A percentile compares a stretch with the other conserved stretches of the same genome.
phyloP scores from a whole-genome alignment of 2,329 filamentous ascomycete genomes.

The Aspergillus novoparasiticus region DNA sequence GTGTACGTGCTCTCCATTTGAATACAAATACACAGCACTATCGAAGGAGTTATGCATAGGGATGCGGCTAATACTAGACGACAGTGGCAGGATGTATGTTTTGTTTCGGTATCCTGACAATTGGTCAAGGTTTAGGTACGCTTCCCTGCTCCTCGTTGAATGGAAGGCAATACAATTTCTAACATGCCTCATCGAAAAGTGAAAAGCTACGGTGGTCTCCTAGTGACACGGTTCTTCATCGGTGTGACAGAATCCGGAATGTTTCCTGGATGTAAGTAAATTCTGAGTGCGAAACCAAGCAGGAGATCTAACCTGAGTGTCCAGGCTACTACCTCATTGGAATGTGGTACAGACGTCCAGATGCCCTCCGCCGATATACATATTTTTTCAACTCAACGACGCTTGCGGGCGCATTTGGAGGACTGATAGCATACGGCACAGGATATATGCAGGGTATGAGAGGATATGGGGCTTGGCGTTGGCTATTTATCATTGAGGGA shows the following conservation, averaged over 20 bases:
- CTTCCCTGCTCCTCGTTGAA: neutral
- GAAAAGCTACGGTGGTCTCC: conserved; percentile 72
- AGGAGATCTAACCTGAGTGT: neutral
- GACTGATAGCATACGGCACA: conserved; percentile 59
- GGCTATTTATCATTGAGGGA: conserved; percentile 62
- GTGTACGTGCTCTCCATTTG: conserved; percentile 43
- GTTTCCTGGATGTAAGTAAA: conserved; percentile 61
- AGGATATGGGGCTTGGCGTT: conserved; percentile 59
- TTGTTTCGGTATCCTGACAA: conserved; percentile 73
- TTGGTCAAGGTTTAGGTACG: conserved; percentile 67
- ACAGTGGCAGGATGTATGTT: conserved; percentile 77
- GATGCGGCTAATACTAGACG: neutral
- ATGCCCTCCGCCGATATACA: conserved; percentile 83
- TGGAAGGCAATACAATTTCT: neutral
- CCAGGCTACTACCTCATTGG: conserved; percentile 65
- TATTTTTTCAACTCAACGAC: conserved; percentile 79
- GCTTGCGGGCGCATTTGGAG: conserved; percentile 61
- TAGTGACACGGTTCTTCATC: conserved; percentile 81
- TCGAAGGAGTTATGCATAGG: neutral
- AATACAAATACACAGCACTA: neutral
- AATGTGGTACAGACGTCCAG: conserved; percentile 79
- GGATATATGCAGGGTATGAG: conserved; percentile 55
- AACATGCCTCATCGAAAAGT: conserved; percentile 42
- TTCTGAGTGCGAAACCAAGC: neutral
- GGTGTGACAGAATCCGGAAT: conserved; percentile 72